phyloP scores from a whole-genome alignment of 179 eudicot species.

The Beta macrorhiza region DNA sequence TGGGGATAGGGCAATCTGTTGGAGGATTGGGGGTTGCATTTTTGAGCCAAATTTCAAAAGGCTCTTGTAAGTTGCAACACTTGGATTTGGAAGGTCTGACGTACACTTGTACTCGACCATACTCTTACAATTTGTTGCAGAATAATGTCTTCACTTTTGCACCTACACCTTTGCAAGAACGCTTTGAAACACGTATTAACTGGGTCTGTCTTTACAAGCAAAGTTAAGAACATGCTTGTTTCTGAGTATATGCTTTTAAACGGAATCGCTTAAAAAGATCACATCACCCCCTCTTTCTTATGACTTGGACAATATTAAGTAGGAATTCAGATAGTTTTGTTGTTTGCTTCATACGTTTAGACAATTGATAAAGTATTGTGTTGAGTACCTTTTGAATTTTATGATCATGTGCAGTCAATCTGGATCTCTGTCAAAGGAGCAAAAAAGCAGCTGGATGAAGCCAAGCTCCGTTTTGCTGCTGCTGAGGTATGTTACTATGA shows the following conservation, averaged over 20 bases:
- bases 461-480: constrained; percentile 93
- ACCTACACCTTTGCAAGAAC: neutral
- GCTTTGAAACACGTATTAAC: neutral
- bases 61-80: neutral
- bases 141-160: neutral
- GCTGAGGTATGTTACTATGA: constrained; percentile 65
- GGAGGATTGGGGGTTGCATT: neutral
- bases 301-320: neutral
- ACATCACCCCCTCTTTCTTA: neutral
- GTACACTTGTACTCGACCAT: neutral
- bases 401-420: constrained; percentile 65
- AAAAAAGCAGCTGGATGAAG: constrained; percentile 91
- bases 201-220: neutral
- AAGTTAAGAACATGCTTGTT: neutral
- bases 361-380: constrained; percentile 3
- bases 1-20: neutral
- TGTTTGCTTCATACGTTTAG: neutral
- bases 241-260: neutral
- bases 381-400: constrained; percentile 11
- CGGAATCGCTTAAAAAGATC: neutral
- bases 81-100: neutral
- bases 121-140: neutral
- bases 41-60: neutral
- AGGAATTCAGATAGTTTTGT: neutral
- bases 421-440: constrained; percentile 82